Evolutionary conservation across 176 grass and related monocot species (phyloP), one percentile per base, ranked within the genome.

Genomic region (Saccharum officinarum): DNA sequence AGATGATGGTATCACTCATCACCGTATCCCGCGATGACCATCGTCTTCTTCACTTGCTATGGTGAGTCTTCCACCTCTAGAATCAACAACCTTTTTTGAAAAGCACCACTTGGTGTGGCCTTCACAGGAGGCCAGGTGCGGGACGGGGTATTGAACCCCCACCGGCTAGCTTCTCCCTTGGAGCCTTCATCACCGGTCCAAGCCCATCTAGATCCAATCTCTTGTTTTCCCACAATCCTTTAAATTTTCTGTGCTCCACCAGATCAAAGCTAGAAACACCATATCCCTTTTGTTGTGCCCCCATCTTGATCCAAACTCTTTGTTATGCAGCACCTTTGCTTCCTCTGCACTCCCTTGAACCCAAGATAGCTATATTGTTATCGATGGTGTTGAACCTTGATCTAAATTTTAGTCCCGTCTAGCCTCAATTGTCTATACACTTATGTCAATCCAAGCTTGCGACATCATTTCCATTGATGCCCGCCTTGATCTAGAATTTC

Each of bases 21-120:
- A 0, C 0, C 5, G 20, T 1, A 18, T 5, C 41, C 8, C 4
- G 3, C 0, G 25, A 10, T 10, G 26, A 8, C 15, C 16, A n/a
- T 36, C 3, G 2, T 3, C 7, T 81, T n/a, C 44, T 36, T 38
- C 20, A 7, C 14, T 55, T 69, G 4, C 31, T 69, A n/a, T 0
- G 31, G 66, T 81, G 66, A 81, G 46, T 70, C 3, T 20, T 2
- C 30, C 17, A 11, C 20, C 6, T 15, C 41, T 0, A 63, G 1
- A 45, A 31, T 3, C 4, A 49, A 4, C 11, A 69, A 14, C 2
- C 0, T 12, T 7, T 54, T 54, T 49, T 49, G 5, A 2, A n/a
- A 57, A 23, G 7, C 22, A 10, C 55, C 8, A 23, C 3, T 23
- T 60, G 55, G 20, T 60, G 22, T 0, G 20, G 20, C 3, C 6